Evolutionary conservation across 2,329 filamentous ascomycete genomes (phyloP), one percentile per base, ranked within the genome.

Genomic region (Apiospora aurea): DNA sequence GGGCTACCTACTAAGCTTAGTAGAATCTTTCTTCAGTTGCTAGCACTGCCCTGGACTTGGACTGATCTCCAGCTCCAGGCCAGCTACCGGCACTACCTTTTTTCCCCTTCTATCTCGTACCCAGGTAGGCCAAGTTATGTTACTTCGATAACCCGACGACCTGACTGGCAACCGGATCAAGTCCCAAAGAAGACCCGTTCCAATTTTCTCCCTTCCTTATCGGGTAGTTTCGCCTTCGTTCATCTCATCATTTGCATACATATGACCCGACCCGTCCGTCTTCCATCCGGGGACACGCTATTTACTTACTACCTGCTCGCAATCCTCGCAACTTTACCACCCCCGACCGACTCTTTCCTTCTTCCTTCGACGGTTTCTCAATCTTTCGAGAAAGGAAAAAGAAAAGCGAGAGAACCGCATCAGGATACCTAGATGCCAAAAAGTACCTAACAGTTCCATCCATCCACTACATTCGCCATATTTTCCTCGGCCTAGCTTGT

Each of bases 161-260:
- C 29, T 61, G 57, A 64, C 57, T 64, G 57, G 13, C 57, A 41
- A 41, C 57, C 57, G 57, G 34, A 38, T 41, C 57, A 64, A 64
- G 57, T 64, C 57, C 57, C n/a, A 64, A 64, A 64, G 53, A 61
- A 61, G 29, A 64, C 34, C 16, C 13, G 57, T 64, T 64, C 57
- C 57, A 64, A 21, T 64, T 64, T 64, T 64, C 34, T 64, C 57
- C 57, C 21, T 64, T 41, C 57, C 57, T 64, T 64, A 64, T 64
- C 57, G 57, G 57, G 57, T 34, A 64, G 57, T 41, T 64, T 64
- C 34, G 57, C 57, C 57, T 41, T 64, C 57, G 34, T 64, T 64
- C 57, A 64, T 64, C 57, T 64, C 34, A 64, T 41, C 34, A 64
- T 41, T 64, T n/a, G 8, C 57, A 38, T 64, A 64, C 57, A 38